These are phyloP conservation scores for Pichia occidentalis DNA, from an alignment of 805 yeast genomes.

Conservation along the genomic window DNA sequence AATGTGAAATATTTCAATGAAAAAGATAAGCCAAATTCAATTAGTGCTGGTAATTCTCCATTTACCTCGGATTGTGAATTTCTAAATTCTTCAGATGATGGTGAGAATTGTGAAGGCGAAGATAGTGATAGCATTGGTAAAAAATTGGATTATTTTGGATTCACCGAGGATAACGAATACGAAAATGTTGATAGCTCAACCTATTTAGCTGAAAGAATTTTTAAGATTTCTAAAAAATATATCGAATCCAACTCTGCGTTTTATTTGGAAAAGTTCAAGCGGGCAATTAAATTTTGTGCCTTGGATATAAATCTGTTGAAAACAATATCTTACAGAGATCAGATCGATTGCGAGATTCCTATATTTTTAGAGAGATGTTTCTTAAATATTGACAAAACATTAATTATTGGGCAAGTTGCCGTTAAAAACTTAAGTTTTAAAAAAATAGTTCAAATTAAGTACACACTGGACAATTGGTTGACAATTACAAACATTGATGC, in stretches of 20 bases:
- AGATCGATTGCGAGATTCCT: slow-evolving; percentile 34
- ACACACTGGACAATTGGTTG: slow-evolving; percentile 74
- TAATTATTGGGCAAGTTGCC: slow-evolving; percentile 66
- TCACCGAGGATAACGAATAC: slow-evolving; percentile 14
- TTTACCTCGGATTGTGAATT: slow-evolving; percentile 28
- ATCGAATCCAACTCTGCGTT: slow-evolving; percentile 12
- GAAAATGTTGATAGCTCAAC: slow-evolving; percentile 15
- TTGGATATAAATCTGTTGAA: slow-evolving; percentile 38
- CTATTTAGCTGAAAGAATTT: slow-evolving; percentile 13
- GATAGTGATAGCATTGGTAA: slow-evolving; percentile 1
- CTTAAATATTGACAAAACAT: slow-evolving; percentile 50
- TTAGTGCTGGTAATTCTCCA: slow-evolving; percentile 64
- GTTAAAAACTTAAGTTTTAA: slow-evolving; percentile 68
- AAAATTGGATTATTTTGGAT: slow-evolving; percentile 1
- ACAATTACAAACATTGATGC: slow-evolving; percentile 68
- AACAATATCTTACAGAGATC: slow-evolving; percentile 38
- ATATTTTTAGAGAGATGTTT: slow-evolving; percentile 64
- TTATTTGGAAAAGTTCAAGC: slow-evolving; percentile 19
- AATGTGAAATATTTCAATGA: slow-evolving; percentile 70
- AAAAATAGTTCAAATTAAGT: slow-evolving; percentile 63
- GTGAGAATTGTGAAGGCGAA: neutral
- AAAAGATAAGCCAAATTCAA: slow-evolving; percentile 70
- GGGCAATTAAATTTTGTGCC: slow-evolving; percentile 35
- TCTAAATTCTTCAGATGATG: slow-evolving; percentile 23
- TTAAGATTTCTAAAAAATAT: slow-evolving; percentile 17